phyloP scores from a whole-genome alignment of 75 land plant species.

The Pinus tabuliformis region DNA sequence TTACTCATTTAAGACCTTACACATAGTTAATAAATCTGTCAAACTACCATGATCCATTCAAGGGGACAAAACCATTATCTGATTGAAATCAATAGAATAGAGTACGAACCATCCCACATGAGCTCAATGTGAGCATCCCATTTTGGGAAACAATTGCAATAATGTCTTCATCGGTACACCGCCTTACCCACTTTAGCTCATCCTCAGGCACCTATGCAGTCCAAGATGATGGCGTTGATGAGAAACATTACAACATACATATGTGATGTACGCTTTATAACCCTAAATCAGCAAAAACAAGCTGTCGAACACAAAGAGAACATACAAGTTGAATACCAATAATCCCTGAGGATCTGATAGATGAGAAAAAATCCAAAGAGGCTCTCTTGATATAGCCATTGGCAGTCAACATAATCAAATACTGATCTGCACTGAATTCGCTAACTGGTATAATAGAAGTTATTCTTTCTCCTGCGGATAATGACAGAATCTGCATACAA shows the following conservation, averaged over 20 bases:
- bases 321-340: conserved; percentile 96
- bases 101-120: conserved; percentile 42
- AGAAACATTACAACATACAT: not conserved
- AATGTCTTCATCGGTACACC: conserved; percentile 76
- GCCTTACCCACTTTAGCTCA: conserved; percentile 93
- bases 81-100: not conserved
- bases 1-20: no score
- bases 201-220: conserved; percentile 83
- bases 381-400: conserved; percentile 90
- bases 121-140: conserved; percentile 64
- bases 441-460: conserved; percentile 90
- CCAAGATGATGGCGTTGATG: not conserved
- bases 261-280: not conserved
- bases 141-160: conserved; percentile 83
- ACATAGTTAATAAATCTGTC: no score
- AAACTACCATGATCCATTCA: not conserved
- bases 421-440: conserved; percentile 79
- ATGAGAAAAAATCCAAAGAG: conserved; percentile 70
- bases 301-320: conserved; percentile 1
- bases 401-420: conserved; percentile 80
- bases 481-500: conserved; percentile 63
- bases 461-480: conserved; percentile 90
- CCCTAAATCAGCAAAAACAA: not conserved
- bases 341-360: conserved; percentile 85
- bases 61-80: not conserved